Conservation (phyloP, 345 rosid genomes). For the Hibiscus trionum region DNA sequence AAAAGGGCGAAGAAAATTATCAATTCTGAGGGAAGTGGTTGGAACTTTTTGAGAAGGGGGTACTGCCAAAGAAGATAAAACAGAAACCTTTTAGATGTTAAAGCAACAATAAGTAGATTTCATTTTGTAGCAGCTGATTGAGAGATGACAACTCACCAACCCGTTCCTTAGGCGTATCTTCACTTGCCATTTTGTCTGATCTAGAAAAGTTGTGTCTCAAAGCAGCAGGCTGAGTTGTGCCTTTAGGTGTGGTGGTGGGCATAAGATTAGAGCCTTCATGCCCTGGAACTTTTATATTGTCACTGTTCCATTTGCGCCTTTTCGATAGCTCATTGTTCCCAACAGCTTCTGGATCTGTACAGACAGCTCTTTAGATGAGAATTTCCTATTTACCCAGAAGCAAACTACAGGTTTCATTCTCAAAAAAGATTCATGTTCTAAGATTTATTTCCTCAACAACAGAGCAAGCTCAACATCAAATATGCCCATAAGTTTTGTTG, state of each 20-base stretch:
- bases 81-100: slow-evolving; percentile 1
- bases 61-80: slow-evolving; percentile 39
- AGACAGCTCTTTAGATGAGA: not conserved
- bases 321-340: slow-evolving; percentile 59
- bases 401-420: not conserved
- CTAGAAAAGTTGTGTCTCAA: slow-evolving; percentile 28
- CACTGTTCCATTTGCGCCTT: slow-evolving; percentile 87
- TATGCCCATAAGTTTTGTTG: not conserved
- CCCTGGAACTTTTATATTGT: slow-evolving; percentile 49
- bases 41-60: slow-evolving; percentile 75
- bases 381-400: not conserved
- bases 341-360: slow-evolving; percentile 60
- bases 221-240: slow-evolving; percentile 28
- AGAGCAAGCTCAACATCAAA: not conserved
- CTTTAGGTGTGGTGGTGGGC: slow-evolving; percentile 55
- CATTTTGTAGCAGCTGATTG: not conserved
- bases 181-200: slow-evolving; percentile 43
- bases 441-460: slow-evolving; percentile 3
- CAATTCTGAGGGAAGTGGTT: slow-evolving; percentile 76
- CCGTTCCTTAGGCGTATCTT: slow-evolving; percentile 72
- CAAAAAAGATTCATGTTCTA: not conserved
- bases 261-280: slow-evolving; percentile 36
- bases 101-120: not conserved
- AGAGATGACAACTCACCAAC: slow-evolving; percentile 48
- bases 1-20: slow-evolving; percentile 88